Base-by-base conservation (phyloP, 495 filamentous ascomycete genomes). In the Terfezia claveryi region DNA sequence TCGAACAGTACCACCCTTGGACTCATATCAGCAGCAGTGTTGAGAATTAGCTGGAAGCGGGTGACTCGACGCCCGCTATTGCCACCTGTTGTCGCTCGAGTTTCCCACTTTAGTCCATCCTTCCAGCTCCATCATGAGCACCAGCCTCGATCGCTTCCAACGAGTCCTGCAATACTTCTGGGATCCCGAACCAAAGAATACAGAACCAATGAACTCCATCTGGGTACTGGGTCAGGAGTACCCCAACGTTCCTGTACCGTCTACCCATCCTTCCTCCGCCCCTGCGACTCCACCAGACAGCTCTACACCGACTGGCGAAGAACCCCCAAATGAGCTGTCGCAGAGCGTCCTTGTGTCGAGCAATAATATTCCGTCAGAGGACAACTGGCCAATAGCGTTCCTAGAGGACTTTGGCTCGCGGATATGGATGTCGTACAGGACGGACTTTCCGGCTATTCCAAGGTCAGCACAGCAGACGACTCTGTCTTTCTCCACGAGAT, bases 401-500 rank as follows among this genome's bases (percentile, higher is more conserved):
- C 69, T 96, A 54, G 81, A 85, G 52, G 92, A 99, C 66, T 93
- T 96, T 61, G 88, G 94, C 67, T 86, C 87, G 7, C 76, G 78
- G 55, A 78, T 94, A 67, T 99, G 92, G 92, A 82, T 99, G 72
- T 95, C 91, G 10, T 99, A 99, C 63, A 81, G 92, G 50, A 89
- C 80, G 23, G 81, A 81, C 61, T 99, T 99, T 64, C 70, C 80
- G 5, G 71, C 78, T 2, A 99, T 99, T 66, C 74, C 83, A n/a
- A 81, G 76, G 64, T 82, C 79, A 11, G 70, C 77, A n/a, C 80
- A 85, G 53, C 77, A 80, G 0, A 77, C 81, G 1, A 64, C 77
- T 0, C 79, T 95, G 74, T 87, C 85, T n/a, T 76, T 95, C 41
- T 69, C 83, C 17, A 88, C 94, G 64, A 81, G 85, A 38, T 68